Evolutionary conservation across 108 stramenopile species (phyloP), one percentile per base, ranked within the genome.

Genomic region (Fragilariopsis cylindrus): DNA sequence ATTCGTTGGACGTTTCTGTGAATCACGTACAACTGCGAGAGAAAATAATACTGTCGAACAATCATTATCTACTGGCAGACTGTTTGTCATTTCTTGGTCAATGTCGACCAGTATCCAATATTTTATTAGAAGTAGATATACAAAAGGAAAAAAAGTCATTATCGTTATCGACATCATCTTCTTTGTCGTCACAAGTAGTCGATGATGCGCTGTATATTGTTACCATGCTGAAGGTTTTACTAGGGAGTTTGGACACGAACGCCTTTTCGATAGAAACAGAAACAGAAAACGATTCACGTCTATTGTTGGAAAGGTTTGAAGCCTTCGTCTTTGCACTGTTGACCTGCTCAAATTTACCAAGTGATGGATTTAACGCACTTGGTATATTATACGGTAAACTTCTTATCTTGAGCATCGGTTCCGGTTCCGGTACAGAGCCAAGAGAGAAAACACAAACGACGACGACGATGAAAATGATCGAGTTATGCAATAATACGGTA

Each of bases 371-470:
- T 53, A 77, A 72, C 30, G 77, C 64, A 5, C 55, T 78, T 47
- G 83, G 79, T 6, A 76, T 84, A 40, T 60, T 80, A 40, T 80
- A 80, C 74, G 79, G 72, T 12, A 78, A 73, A 40, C 73, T 80
- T 4, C 62, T 81, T 43, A 60, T 79, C 9, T 48, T 30, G 9
- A 16, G 45, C 60, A 52, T 44, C 13, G 48, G 40, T 47, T 64
- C 62, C 43, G 47, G 64, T 30, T 13, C 47, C 18, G 8, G 30
- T 7, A n/a, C 13, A 60, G 16, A 70, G 19, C 19, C 39, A 43
- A 40, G 2, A 44, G 52, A 48, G 43, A 58, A 55, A 71, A 57
- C 19, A 74, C 12, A 21, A 41, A 4, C 49, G 19, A 60, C 16
- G 15, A 53, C 12, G 15, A 30, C 2, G 30, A 30, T 30, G 30